These are phyloP conservation scores for Rhypophila decipiens DNA, from an alignment of 495 filamentous ascomycete species.

Conservation along the genomic window DNA sequence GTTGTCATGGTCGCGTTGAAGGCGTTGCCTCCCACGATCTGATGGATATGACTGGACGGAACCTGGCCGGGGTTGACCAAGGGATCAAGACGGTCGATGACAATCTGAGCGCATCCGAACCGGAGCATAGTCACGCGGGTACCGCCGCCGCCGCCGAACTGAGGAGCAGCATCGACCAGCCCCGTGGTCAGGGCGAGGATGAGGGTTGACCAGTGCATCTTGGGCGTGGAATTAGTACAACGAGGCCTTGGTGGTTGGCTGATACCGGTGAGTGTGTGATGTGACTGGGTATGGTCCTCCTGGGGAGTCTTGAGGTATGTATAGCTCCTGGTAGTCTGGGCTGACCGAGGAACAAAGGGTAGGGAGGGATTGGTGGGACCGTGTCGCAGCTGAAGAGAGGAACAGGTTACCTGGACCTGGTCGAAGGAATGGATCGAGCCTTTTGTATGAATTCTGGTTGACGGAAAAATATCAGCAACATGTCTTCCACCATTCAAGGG, in stretches of 20 bases:
- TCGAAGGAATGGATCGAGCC: too few species aligned
- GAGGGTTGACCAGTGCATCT: not conserved
- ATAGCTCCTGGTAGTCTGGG: too few species aligned
- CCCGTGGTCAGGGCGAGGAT: not conserved
- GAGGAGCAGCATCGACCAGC: not conserved
- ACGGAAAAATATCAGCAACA: too few species aligned
- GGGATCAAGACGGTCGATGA: slow-evolving; percentile 7
- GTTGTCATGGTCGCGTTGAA: slow-evolving; percentile 40
- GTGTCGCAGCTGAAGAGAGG: too few species aligned
- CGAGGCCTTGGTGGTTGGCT: not conserved
- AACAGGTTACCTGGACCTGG: too few species aligned
- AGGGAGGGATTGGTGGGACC: too few species aligned
- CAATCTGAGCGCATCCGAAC: slow-evolving; percentile 5
- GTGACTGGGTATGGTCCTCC: too few species aligned
- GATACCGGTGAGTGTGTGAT: too few species aligned
- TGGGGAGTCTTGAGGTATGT: too few species aligned
- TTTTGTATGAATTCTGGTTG: too few species aligned
- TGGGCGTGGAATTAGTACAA: too few species aligned
- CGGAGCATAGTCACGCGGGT: slow-evolving; percentile 1
- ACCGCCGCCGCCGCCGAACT: not conserved
- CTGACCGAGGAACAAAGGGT: too few species aligned
- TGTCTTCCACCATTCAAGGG: not conserved
- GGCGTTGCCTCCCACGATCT: slow-evolving; percentile 43
- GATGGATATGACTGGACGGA: slow-evolving; percentile 10
- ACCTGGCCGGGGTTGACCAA: slow-evolving; percentile 9